These are phyloP conservation scores for Pyrenula aspistea DNA, from an alignment of 495 filamentous ascomycete species.

Conservation along the genomic window DNA sequence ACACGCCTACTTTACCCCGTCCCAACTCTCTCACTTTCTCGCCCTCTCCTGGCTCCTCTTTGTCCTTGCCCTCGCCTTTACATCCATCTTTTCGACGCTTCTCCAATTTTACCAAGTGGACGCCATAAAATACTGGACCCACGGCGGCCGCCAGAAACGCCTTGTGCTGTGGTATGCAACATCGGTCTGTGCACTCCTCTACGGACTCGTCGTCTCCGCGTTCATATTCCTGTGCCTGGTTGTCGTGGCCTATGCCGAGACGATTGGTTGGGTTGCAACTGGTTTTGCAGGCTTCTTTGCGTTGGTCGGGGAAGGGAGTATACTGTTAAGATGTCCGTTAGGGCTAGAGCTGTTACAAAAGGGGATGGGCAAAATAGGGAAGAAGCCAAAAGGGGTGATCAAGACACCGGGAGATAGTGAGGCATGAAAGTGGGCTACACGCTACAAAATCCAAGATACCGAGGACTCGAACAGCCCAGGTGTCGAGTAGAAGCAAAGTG, in stretches of 20 bases:
- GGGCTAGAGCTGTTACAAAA: neutral
- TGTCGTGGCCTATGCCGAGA: constrained; percentile 4
- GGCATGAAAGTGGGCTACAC: no score
- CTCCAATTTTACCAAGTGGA: constrained; percentile 1
- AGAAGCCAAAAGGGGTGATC: neutral
- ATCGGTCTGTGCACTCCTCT: neutral
- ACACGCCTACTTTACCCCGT: neutral
- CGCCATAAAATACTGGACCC: neutral
- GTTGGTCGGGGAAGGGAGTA: neutral
- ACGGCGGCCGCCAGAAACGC: neutral
- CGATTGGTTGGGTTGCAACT: constrained; percentile 4
- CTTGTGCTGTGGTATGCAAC: constrained; percentile 4
- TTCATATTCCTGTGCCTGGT: constrained; percentile 3
- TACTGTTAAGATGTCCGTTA: constrained; percentile 1
- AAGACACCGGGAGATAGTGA: neutral
- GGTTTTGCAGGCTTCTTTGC: constrained; percentile 2
- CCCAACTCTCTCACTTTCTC: constrained; percentile 2
- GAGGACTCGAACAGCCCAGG: no score
- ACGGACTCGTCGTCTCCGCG: neutral
- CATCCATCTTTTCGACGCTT: neutral
- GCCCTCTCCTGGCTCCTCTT: constrained; percentile 6
- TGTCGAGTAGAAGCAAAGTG: no score
- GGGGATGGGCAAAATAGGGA: neutral
- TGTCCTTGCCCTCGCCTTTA: constrained; percentile 1
- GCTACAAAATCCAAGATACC: no score